These are phyloP conservation scores for Gastroboletus turbinatus DNA, from an alignment of 1,284 basidiomycete species.

Conservation along the genomic window DNA sequence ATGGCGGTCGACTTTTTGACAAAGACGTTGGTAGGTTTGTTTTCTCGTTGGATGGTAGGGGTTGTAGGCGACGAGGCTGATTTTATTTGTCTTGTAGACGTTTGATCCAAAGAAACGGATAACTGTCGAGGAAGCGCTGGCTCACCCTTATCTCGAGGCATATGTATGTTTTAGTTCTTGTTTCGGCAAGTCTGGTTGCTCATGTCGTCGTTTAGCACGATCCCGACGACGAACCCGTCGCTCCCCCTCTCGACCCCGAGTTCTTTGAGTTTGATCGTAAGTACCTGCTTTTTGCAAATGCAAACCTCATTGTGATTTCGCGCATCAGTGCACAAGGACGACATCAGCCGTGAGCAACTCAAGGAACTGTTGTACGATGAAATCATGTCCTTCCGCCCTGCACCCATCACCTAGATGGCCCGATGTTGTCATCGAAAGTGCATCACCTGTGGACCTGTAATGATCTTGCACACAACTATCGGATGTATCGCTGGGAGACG, in stretches of 20 bases:
- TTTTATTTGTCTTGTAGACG: conserved; percentile 44
- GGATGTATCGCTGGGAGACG: conserved; percentile 11
- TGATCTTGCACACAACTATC: conserved; percentile 5
- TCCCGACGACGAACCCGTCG: conserved; percentile 90
- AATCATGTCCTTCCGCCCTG: conserved; percentile 77
- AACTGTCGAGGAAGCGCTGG: conserved; percentile 88
- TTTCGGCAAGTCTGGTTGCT: background rate
- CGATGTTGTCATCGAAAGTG: background rate
- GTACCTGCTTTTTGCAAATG: background rate
- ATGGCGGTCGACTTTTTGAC: conserved; percentile 89
- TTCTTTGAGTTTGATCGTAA: conserved; percentile 91
- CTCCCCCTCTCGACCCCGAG: conserved; percentile 84
- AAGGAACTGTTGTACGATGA: conserved; percentile 70
- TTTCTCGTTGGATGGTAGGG: background rate
- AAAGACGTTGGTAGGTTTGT: conserved; percentile 76
- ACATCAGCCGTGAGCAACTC: conserved; percentile 83
- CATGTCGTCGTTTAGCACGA: conserved; percentile 58
- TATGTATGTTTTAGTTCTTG: conserved; percentile 57
- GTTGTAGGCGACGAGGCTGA: conserved; percentile 1
- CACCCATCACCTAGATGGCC: conserved; percentile 48
- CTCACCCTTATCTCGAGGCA: conserved; percentile 89
- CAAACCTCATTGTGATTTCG: background rate
- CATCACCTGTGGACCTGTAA: conserved; percentile 1
- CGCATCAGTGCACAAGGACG: conserved; percentile 81
- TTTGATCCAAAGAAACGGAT: conserved; percentile 94